phyloP scores from a whole-genome alignment of 306 rosid genomes.

The Malus sieversii region DNA sequence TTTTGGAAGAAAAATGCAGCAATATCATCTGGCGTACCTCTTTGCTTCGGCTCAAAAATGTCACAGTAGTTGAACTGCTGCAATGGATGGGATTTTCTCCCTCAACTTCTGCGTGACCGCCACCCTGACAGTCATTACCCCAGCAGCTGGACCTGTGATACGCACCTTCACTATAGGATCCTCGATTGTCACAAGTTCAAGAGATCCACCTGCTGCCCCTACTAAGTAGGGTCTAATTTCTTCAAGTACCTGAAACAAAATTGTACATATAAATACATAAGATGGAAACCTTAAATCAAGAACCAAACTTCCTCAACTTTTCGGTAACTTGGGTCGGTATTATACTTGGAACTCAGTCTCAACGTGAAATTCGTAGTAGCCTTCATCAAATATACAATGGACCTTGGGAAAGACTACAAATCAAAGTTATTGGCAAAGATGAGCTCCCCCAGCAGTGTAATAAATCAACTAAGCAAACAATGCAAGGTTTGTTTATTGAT shows the following conservation, averaged over 20 bases:
- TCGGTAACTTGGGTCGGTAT: slow-evolving; percentile 30
- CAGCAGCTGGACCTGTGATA: slow-evolving; percentile 28
- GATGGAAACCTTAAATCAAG: slow-evolving; percentile 30
- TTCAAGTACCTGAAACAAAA: slow-evolving; percentile 62
- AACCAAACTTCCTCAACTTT: background rate
- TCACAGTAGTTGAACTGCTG: slow-evolving; percentile 77
- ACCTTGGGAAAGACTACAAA: too few relatives aligned
- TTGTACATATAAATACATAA: background rate
- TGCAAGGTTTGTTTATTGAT: background rate
- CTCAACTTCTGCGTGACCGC: slow-evolving; percentile 92
- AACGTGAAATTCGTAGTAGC: background rate
- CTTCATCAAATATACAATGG: too few relatives aligned
- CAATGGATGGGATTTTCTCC: slow-evolving; percentile 81
- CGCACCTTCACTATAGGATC: slow-evolving; percentile 70
- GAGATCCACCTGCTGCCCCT: slow-evolving; percentile 81
- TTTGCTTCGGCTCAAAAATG: background rate
- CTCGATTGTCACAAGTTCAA: slow-evolving; percentile 76
- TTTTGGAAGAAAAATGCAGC: background rate
- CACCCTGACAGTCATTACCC: slow-evolving; percentile 92
- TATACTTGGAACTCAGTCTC: slow-evolving; percentile 14
- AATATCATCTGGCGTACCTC: background rate
- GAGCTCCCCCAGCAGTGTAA: background rate
- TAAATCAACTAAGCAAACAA: background rate
- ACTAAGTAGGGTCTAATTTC: slow-evolving; percentile 93
- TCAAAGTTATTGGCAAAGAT: too few relatives aligned